Conservation (phyloP, 768 basidiomycete species). For the Rhodotorula diobovata region DNA sequence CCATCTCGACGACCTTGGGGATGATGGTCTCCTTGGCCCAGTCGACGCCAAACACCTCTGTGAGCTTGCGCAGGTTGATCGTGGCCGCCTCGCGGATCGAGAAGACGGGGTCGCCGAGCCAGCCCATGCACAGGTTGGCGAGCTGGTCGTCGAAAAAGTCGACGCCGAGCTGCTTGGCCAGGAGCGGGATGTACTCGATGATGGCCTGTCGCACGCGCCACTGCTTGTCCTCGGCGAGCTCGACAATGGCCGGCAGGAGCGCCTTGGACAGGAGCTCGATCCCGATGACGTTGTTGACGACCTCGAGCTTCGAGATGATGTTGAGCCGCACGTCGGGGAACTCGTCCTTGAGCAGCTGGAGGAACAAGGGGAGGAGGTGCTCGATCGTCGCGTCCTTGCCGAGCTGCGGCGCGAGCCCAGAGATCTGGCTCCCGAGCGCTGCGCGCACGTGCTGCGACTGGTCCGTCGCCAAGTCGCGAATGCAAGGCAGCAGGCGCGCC, state of each 20-base stretch:
- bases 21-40: conserved; percentile 93
- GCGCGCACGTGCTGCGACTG: conserved; percentile 95
- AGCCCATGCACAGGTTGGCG: conserved; percentile 95
- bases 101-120: conserved; percentile 96
- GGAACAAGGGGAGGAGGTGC: conserved; percentile 90
- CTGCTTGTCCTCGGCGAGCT: conserved; percentile 97
- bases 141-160: conserved; percentile 97
- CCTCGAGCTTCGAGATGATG: conserved; percentile 97
- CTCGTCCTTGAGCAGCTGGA: conserved; percentile 94
- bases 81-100: conserved; percentile 98
- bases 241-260: conserved; percentile 92
- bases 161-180: conserved; percentile 94
- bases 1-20: conserved; percentile 96
- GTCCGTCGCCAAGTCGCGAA: conserved; percentile 88
- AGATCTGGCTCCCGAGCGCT: conserved; percentile 90
- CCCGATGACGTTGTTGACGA: conserved; percentile 93
- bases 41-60: conserved; percentile 96
- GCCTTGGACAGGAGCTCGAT: conserved; percentile 91
- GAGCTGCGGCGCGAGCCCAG: conserved; percentile 87
- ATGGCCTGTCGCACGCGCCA: conserved; percentile 99
- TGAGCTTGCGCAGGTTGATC: conserved; percentile 89
- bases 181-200: conserved; percentile 97
- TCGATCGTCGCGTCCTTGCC: conserved; percentile 92
- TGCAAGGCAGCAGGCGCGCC: conserved; percentile 86
- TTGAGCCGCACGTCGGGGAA: conserved; percentile 97